phyloP scores from a whole-genome alignment of 345 rosid genomes.

The Boechera divaricarpa region DNA sequence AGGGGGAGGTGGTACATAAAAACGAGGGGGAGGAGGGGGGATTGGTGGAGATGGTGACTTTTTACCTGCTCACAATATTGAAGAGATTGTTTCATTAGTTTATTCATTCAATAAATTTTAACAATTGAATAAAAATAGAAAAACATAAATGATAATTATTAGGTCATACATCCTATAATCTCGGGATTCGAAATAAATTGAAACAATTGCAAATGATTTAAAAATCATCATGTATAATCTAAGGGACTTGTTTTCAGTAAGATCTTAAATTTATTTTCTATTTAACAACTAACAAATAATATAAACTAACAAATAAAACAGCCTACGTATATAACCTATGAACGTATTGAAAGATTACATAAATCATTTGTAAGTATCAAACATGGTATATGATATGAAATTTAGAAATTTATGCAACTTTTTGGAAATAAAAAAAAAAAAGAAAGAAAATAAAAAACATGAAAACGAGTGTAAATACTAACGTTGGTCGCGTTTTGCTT shows the following conservation, averaged over 20 bases:
- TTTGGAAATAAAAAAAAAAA: too few species aligned
- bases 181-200: too few species aligned
- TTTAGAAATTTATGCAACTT: too few species aligned
- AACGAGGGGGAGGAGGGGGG: not conserved
- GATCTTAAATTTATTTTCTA: too few species aligned
- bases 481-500: not conserved
- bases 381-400: too few species aligned
- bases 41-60: not conserved
- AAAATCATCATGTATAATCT: too few species aligned
- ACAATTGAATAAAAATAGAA: not conserved
- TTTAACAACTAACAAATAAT: too few species aligned
- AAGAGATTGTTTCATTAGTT: constrained; percentile 12
- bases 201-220: too few species aligned
- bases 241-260: too few species aligned
- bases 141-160: too few species aligned
- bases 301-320: too few species aligned
- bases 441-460: not conserved
- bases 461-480: not conserved
- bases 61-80: not conserved
- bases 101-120: not conserved
- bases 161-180: not conserved
- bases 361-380: not conserved
- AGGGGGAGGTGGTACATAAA: not conserved
- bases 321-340: not conserved
- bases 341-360: too few species aligned